These are phyloP conservation scores for Globisporangium takayamanum DNA, from an alignment of 352 stramenopile species.

Conservation along the genomic window DNA sequence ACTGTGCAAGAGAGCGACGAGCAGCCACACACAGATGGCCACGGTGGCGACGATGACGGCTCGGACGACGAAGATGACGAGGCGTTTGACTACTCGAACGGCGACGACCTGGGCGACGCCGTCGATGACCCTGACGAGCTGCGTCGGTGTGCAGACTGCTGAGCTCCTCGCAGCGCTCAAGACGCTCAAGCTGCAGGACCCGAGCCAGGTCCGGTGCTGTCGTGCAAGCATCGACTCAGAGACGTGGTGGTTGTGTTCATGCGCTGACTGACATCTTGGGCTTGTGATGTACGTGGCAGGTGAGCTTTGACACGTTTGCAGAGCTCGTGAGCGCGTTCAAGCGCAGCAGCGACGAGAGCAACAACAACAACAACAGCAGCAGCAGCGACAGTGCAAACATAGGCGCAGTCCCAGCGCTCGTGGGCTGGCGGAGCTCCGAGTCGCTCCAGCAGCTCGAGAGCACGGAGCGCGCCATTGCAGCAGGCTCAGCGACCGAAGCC, in stretches of 20 bases:
- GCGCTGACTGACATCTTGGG: neutral
- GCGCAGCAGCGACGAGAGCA: constrained; percentile 3
- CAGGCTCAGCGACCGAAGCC: constrained; percentile 25
- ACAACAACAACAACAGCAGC: neutral
- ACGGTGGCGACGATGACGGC: constrained; percentile 25
- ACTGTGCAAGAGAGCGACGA: constrained; percentile 52
- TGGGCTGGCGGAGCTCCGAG: neutral
- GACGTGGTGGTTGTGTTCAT: neutral
- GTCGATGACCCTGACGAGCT: constrained; percentile 61
- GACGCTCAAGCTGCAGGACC: constrained; percentile 23
- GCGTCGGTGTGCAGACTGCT: constrained; percentile 29
- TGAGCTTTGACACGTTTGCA: constrained; percentile 57
- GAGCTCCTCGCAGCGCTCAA: constrained; percentile 34
- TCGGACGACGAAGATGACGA: constrained; percentile 21
- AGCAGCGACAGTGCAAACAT: neutral
- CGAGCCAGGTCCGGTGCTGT: constrained; percentile 24
- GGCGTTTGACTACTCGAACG: constrained; percentile 37
- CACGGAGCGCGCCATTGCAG: constrained; percentile 7
- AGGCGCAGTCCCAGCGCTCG: constrained; percentile 1
- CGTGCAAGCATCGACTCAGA: neutral
- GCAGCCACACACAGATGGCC: constrained; percentile 18
- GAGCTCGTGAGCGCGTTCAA: constrained; percentile 39
- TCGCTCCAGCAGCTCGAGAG: neutral
- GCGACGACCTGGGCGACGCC: constrained; percentile 29
- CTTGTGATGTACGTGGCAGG: constrained; percentile 16